Conservation (phyloP, 1,139 yeast species). For the Casaregolazyma suthepensis region DNA sequence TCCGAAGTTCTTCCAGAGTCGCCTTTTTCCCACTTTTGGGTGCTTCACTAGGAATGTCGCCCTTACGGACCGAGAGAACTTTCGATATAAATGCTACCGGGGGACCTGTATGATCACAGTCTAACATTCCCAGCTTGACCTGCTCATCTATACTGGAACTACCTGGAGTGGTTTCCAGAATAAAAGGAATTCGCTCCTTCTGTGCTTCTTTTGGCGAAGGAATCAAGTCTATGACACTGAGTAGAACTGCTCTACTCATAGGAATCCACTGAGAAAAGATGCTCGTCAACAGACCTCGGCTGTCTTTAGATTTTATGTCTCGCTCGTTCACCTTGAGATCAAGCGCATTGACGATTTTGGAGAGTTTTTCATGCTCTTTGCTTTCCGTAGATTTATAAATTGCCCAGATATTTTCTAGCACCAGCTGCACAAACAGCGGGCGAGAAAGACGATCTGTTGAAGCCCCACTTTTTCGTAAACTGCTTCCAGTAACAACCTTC, state of each 20-base stretch:
- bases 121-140: slow-evolving; percentile 51
- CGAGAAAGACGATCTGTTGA: slow-evolving; percentile 39
- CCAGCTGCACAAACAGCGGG: slow-evolving; percentile 82
- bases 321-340: slow-evolving; percentile 65
- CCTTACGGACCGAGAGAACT: slow-evolving; percentile 75
- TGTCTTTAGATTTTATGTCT: slow-evolving; percentile 76
- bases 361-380: slow-evolving; percentile 64
- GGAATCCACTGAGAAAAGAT: slow-evolving; percentile 95
- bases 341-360: slow-evolving; percentile 66
- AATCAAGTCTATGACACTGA: slow-evolving; percentile 76
- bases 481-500: slow-evolving; percentile 43
- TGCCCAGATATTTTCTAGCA: slow-evolving; percentile 89
- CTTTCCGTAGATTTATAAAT: slow-evolving; percentile 67
- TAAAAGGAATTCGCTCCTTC: slow-evolving; percentile 56
- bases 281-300: slow-evolving; percentile 53
- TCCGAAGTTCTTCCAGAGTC: slow-evolving; percentile 52
- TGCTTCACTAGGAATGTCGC: slow-evolving; percentile 62
- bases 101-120: slow-evolving; percentile 59
- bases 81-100: slow-evolving; percentile 84
- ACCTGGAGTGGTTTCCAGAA: slow-evolving; percentile 55
- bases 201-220: slow-evolving; percentile 85
- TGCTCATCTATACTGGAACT: slow-evolving; percentile 44
- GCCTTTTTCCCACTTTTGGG: slow-evolving; percentile 20
- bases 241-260: slow-evolving; percentile 73
- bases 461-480: slow-evolving; percentile 43